Conservation (phyloP, 352 stramenopile genomes). For the Phytophthora hibernalis region DNA sequence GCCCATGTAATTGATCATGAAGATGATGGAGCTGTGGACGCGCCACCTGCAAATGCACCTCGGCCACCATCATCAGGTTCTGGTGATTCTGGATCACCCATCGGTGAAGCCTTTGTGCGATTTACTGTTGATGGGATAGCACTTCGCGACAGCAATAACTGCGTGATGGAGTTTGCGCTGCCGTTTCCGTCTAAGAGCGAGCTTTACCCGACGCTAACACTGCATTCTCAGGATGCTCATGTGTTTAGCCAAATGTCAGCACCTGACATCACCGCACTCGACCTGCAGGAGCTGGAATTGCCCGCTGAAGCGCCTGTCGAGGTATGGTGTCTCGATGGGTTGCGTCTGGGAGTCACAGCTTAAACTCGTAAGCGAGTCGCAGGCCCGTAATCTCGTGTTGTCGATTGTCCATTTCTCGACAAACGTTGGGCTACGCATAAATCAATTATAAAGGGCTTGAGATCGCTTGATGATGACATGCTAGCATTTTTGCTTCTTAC, state of each 20-base stretch:
- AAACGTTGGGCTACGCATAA: conserved; percentile 30
- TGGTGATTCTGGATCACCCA: conserved; percentile 20
- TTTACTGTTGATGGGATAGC: conserved; percentile 77
- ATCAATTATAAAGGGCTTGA: conserved; percentile 32
- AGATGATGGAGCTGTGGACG: conserved; percentile 18
- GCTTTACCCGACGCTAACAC: conserved; percentile 84
- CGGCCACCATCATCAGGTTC: conserved; percentile 16
- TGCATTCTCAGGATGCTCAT: conserved; percentile 84
- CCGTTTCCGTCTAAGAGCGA: conserved; percentile 68
- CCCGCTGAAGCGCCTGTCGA: conserved; percentile 37
- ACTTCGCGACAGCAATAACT: conserved; percentile 60
- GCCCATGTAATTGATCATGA: conserved; percentile 60
- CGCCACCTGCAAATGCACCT: conserved; percentile 10
- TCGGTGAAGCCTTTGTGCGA: conserved; percentile 57
- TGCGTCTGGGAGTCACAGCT: conserved; percentile 40
- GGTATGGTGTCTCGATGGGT: conserved; percentile 81
- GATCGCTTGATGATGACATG: conserved; percentile 15
- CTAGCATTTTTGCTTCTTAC: conserved; percentile 16
- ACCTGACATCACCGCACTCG: conserved; percentile 62
- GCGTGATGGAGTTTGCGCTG: conserved; percentile 68
- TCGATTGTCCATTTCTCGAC: conserved; percentile 25
- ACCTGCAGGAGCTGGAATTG: conserved; percentile 65
- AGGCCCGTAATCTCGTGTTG: conserved; percentile 19
- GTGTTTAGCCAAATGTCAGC: conserved; percentile 84
- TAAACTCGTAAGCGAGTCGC: conserved; percentile 33